Evolutionary conservation across 1,139 yeast species (phyloP).

Genomic region (Meyerozyma elateridarum): DNA sequence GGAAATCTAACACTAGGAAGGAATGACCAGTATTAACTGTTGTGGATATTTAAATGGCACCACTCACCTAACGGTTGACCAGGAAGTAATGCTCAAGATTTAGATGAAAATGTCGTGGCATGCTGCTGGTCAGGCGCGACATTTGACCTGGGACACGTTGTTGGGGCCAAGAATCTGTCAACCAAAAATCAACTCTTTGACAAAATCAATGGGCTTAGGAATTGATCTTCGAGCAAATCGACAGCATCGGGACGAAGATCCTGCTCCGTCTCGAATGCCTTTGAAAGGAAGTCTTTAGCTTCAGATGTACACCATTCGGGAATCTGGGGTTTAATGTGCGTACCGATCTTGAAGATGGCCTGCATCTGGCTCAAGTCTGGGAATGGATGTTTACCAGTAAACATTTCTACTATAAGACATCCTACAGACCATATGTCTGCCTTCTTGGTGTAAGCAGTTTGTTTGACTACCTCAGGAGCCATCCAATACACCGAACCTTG

Average conservation of each 20-base stretch:
- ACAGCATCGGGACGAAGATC: constrained; percentile 69
- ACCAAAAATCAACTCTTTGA: constrained; percentile 32
- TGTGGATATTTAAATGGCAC: too few relatives aligned
- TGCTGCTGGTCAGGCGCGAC: too few relatives aligned
- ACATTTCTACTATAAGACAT: constrained; percentile 88
- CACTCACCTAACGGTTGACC: too few relatives aligned
- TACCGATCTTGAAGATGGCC: constrained; percentile 89
- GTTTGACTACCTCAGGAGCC: constrained; percentile 97
- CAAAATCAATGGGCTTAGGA: constrained; percentile 49
- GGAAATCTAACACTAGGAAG: too few relatives aligned
- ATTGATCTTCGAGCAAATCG: constrained; percentile 60
- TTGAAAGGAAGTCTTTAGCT: constrained; percentile 59
- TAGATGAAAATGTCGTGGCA: too few relatives aligned
- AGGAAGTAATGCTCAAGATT: too few relatives aligned
- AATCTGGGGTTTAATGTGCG: constrained; percentile 68
- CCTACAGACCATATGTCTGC: constrained; percentile 98
- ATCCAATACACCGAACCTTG: constrained; percentile 97
- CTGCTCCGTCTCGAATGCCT: constrained; percentile 73
- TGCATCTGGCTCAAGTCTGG: constrained; percentile 95
- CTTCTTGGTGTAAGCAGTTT: constrained; percentile 79
- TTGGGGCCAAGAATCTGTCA: too few relatives aligned
- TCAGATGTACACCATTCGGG: constrained; percentile 74
- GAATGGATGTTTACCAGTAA: constrained; percentile 90
- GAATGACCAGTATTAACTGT: too few relatives aligned
- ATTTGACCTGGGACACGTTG: too few relatives aligned